These are phyloP conservation scores for Phycomyces blakesleeanus DNA, from an alignment of 192 early-diverging fungal genomes.

Conservation along the genomic window DNA sequence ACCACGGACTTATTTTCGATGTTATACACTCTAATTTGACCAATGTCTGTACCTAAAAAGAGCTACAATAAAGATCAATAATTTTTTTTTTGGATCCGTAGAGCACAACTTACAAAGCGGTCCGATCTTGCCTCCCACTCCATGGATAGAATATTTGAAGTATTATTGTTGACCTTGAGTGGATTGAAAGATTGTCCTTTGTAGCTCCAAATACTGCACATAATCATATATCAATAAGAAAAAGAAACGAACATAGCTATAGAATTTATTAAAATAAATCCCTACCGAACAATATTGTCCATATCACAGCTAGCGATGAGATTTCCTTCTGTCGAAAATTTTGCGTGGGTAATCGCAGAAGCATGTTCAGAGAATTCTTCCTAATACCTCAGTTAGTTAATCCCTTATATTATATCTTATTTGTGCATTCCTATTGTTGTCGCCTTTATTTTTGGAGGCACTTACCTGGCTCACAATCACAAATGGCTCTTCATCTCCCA, in stretches of 20 bases:
- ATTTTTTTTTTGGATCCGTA: not conserved
- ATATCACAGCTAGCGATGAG: conserved; percentile 61
- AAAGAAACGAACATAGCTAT: not conserved
- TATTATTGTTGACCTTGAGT: conserved; percentile 32
- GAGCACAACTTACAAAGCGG: conserved; percentile 31
- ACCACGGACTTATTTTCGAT: conserved; percentile 51
- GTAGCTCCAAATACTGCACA: conserved; percentile 40
- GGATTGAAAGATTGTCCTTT: conserved; percentile 29
- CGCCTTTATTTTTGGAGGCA: not conserved
- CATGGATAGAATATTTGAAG: conserved; percentile 37
- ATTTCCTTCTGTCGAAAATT: conserved; percentile 51
- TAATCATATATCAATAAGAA: not conserved
- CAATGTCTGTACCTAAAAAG: conserved; percentile 50
- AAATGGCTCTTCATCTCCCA: conserved; percentile 26
- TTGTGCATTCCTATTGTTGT: no score
- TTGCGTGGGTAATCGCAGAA: conserved; percentile 53
- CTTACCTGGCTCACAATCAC: conserved; percentile 35
- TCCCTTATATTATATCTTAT: no score
- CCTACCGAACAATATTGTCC: conserved; percentile 56
- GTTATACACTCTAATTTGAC: conserved; percentile 51
- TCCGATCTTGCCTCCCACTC: conserved; percentile 49
- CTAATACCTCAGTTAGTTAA: conserved; percentile 9
- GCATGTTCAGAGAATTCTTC: conserved; percentile 59
- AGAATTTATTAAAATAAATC: not conserved
- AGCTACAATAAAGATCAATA: conserved; percentile 29